Evolutionary conservation across 331 rosid genomes (phyloP).

Genomic region (Cydonia oblonga): DNA sequence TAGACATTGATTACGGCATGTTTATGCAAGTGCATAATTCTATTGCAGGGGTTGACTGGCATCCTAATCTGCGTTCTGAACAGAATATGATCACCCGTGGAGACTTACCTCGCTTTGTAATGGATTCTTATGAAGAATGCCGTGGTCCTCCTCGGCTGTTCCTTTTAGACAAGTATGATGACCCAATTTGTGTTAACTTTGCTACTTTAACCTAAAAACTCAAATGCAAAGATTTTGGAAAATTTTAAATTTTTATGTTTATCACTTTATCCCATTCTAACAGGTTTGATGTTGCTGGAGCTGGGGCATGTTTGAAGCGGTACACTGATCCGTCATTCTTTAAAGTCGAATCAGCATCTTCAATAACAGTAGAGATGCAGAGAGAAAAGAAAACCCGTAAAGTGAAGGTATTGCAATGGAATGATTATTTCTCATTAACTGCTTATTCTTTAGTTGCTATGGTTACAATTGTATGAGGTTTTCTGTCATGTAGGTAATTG

Average conservation of each 20-base stretch:
- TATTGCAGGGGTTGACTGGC: conserved; percentile 80
- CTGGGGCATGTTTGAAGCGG: conserved; percentile 94
- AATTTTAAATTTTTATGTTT: not conserved
- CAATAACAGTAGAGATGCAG: conserved; percentile 26
- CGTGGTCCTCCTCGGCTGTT: conserved; percentile 87
- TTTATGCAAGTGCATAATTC: not conserved
- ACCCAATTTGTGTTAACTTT: not conserved
- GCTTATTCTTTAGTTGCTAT: not conserved
- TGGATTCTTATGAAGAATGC: conserved; percentile 94
- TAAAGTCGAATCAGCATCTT: conserved; percentile 44
- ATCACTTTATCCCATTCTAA: conserved; percentile 15
- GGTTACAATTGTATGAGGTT: not conserved
- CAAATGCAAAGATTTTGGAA: conserved; percentile 6
- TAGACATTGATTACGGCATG: not conserved
- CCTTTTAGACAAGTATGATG: conserved; percentile 89
- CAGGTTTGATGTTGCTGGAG: conserved; percentile 98
- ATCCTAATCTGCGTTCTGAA: conserved; percentile 60
- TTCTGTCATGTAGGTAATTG: not conserved
- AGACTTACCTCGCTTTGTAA: conserved; percentile 88
- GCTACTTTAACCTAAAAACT: not conserved
- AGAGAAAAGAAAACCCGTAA: conserved; percentile 57
- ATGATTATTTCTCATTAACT: conserved; percentile 2
- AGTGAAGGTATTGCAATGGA: conserved; percentile 49
- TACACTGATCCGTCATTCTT: conserved; percentile 92
- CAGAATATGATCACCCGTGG: conserved; percentile 63